Conservation (phyloP, 1,284 basidiomycete genomes). For the Boletus semigastroideus region DNA sequence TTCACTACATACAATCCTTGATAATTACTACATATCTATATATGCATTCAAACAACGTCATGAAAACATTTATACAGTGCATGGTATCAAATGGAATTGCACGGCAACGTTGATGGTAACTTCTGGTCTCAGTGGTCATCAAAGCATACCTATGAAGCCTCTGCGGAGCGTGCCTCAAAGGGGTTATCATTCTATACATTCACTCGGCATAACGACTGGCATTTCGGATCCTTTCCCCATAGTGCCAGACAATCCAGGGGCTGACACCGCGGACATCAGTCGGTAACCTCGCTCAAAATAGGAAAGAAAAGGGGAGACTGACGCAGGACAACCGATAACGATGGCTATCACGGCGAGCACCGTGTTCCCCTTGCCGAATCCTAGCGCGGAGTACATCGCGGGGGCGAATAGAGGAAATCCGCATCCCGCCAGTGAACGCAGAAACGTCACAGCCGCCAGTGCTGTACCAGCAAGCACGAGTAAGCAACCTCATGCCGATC, state of each 20-base stretch:
- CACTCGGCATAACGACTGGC: slow-evolving; percentile 16
- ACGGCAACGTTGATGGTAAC: background rate
- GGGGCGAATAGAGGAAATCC: slow-evolving; percentile 70
- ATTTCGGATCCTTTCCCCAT: slow-evolving; percentile 26
- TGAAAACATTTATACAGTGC: too few relatives aligned
- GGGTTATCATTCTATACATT: background rate
- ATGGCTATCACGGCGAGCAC: slow-evolving; percentile 58
- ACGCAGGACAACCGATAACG: slow-evolving; percentile 64
- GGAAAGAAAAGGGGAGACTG: slow-evolving; percentile 25
- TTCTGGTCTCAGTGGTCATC: background rate
- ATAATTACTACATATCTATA: too few relatives aligned
- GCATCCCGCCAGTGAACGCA: slow-evolving; percentile 62
- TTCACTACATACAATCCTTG: too few relatives aligned
- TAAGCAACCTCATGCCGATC: background rate
- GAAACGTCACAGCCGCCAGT: slow-evolving; percentile 54
- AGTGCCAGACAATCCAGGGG: slow-evolving; percentile 28
- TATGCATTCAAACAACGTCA: too few relatives aligned
- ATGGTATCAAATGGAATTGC: too few relatives aligned
- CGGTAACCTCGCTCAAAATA: background rate
- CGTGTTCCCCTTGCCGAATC: slow-evolving; percentile 65
- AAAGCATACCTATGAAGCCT: background rate
- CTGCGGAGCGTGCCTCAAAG: background rate
- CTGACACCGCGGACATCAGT: slow-evolving; percentile 1
- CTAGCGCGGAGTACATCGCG: slow-evolving; percentile 60
- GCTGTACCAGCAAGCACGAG: slow-evolving; percentile 35